Base-by-base conservation (phyloP, 169 alveolate species). In the Cryptosporidium viatorum region DNA sequence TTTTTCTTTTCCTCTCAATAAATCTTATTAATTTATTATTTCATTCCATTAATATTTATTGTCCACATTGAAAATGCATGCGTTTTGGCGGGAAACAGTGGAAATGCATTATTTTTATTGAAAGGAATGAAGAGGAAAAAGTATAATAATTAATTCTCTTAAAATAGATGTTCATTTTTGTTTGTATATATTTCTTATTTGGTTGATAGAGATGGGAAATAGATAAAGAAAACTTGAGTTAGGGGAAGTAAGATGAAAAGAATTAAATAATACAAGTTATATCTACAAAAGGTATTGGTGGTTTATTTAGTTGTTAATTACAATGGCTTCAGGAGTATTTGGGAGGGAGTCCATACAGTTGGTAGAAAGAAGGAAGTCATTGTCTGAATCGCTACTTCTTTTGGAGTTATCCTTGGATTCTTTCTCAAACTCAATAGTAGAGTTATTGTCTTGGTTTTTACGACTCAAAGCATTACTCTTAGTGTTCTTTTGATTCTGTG, bases 241-340 rank as follows among this genome's bases (percentile, higher is more conserved):
- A n/a, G n/a, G 41, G 7, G 7, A 37, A 37, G 7, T 37, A 37
- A 37, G 39, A 37, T 3, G 7, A 41, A n/a, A 55, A 26, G 7
- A 21, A 26, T 21, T 55, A 48, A 48, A 16, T 43, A 45, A 12
- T 45, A 14, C 52, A 6, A 48, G 14, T 48, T 48, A 1, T 0
- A 48, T 3, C 55, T 14, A 48, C 55, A 48, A 12, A 48, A 48
- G 3, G 12, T 12, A 48, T 48, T 48, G n/a, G 3, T 48, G 14
- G 7, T 48, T 48, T 48, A 48, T 26, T n/a, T 26, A 55, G 2
- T 26, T 23, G 31, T 55, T 10, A 26, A 39, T 23, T 71, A 48
- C 43, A 37, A 29, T 58, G 18, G 86, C 70, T 37, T 73, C 86
- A 18, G 86, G 86, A 10, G 86, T 73, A n/a, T 73, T 41, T 31